Base-by-base conservation (phyloP, 2,329 filamentous ascomycete genomes). In the Aaosphaeria arxii region DNA sequence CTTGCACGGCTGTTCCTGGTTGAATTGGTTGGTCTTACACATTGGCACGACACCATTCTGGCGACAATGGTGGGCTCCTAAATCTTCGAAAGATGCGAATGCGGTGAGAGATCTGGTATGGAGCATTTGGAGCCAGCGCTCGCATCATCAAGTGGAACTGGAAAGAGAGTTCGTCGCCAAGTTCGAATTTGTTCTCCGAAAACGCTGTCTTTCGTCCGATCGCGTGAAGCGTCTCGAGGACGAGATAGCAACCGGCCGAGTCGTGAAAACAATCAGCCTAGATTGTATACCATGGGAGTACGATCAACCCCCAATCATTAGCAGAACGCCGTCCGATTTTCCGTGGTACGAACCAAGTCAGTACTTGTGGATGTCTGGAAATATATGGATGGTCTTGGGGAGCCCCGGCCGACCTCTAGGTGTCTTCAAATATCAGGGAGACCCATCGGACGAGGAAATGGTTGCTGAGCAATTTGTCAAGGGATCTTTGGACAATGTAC, bases 281-380 rank as follows among this genome's bases (percentile, higher is more conserved):
- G 56, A 58, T 42, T 58, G 53, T 29, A 53, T 58, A 40, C 56
- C 56, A 2, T 58, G 54, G 50, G n/a, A 43, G 2, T 58, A 58
- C n/a, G 56, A 57, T 13, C 47, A 51, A 38, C 48, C 52, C 40
- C 45, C 49, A 31, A 46, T 45, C 17, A 48, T 58, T 2, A 28
- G 46, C 17, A 36, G 48, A 30, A 46, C 45, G 7, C 7, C 33
- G 1, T 17, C 5, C 2, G 52, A 55, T 30, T 58, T 58, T 30
- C 53, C 55, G 2, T 58, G 53, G 51, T 55, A 58, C 32, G 35
- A 43, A 13, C 24, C 32, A 2, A 44, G 28, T 5, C 9, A 46
- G 13, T 43, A 28, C 30, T 39, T 53, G 5, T 52, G 47, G 46
- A 40, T 56, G 45, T 40, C 46, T 35, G 43, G 43, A 5, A 48